phyloP scores from a whole-genome alignment of 345 rosid species.

The Acer saccharum region DNA sequence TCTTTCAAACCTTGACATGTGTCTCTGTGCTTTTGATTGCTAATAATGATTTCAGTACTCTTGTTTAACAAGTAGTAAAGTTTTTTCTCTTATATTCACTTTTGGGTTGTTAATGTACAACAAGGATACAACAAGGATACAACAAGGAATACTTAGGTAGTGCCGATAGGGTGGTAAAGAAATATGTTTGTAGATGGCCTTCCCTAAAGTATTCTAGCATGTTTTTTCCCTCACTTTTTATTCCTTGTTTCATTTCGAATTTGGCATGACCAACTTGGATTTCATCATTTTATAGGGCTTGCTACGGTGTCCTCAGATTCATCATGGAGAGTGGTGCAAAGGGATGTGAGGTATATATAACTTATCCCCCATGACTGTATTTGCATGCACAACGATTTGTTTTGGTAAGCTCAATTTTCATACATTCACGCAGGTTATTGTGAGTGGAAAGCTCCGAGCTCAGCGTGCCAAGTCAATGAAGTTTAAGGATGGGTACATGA shows the following conservation, averaged over 20 bases:
- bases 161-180: not conserved
- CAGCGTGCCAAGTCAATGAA: slow-evolving; percentile 88
- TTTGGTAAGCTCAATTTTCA: not conserved
- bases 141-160: not conserved
- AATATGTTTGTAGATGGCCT: slow-evolving; percentile 1
- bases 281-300: slow-evolving; percentile 48
- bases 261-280: not conserved
- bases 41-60: not conserved
- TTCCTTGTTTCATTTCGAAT: not conserved
- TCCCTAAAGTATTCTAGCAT: not conserved
- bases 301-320: slow-evolving; percentile 80
- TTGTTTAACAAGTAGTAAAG: not conserved
- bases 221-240: not conserved
- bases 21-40: not conserved
- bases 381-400: not conserved
- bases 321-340: slow-evolving; percentile 85
- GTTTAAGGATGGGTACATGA: slow-evolving; percentile 91
- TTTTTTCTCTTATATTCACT: not conserved
- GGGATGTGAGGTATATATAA: slow-evolving; percentile 64
- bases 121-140: not conserved
- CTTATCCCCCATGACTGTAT: not conserved
- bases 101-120: not conserved
- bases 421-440: slow-evolving; percentile 46
- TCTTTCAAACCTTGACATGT: not conserved
- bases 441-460: slow-evolving; percentile 76